Base-by-base conservation (phyloP, 176 grass and related monocot genomes). In the Cenchrus purpureus region DNA sequence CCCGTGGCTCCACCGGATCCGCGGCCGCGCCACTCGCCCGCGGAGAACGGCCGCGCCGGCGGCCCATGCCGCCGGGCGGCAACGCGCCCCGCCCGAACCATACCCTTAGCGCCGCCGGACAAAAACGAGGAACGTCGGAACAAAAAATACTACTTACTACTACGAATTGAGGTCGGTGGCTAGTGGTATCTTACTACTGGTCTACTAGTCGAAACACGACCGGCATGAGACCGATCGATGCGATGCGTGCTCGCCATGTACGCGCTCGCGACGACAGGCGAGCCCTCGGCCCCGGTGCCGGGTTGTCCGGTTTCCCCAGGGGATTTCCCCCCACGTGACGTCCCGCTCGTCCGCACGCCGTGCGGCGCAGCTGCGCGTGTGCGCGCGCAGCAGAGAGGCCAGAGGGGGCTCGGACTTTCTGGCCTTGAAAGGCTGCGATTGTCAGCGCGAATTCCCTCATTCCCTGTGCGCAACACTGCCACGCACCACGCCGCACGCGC, bases 281-380 rank as follows among this genome's bases (percentile, higher is more conserved):
- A 32, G 31, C 79, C 61, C 79, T 60, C 53, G 7, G 13, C 37
- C 2, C 48, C 8, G 65, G 70, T 22, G 49, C 58, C 46, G 28
- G 40, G 19, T 44, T 75, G 45, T 71, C 31, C 49, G 22, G 69
- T 22, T 65, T n/a, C 37, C 56, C 34, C 63, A 2, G 34, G 49
- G 58, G 81, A 79, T 73, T 84, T 55, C 7, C 5, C 48, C 60
- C 71, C 37, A 65, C 42, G 81, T 66, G 81, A 74, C 17, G 29
- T 40, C 78, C 40, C 50, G 29, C 65, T 67, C 81, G 78, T 81
- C 60, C 53, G 45, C 54, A 72, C 79, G 67, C 22, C 40, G 58
- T 68, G 57, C 65, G 53, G 8, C 17, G 37, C 52, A 13, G 29
- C 19, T 6, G 53, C 19, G 32, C 42, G 10, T 20, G 45, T 9